These are phyloP conservation scores for Colletotrichum sp. DNA, from an alignment of 2,329 filamentous ascomycete genomes.

Conservation along the genomic window DNA sequence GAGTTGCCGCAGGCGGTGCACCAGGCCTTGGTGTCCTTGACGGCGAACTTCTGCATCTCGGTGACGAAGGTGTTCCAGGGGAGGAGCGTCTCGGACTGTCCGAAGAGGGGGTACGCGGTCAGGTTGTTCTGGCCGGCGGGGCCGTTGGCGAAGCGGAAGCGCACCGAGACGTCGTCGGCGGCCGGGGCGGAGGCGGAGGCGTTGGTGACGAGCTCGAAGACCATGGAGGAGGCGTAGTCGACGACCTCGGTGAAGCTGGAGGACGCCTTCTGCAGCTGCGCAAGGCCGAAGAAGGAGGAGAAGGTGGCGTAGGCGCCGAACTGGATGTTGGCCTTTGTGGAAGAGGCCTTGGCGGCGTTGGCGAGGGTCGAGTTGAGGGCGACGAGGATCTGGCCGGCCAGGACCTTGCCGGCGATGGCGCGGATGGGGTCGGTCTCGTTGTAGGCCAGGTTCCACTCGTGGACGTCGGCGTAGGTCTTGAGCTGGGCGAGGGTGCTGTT, in stretches of 20 bases:
- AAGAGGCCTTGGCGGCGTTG: conserved; percentile 35
- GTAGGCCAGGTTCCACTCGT: conserved; percentile 85
- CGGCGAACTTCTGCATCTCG: conserved; percentile 69
- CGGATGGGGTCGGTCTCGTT: conserved; percentile 73
- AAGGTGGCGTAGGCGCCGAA: conserved; percentile 68
- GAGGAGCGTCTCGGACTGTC: conserved; percentile 58
- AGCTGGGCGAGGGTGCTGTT: conserved; percentile 65
- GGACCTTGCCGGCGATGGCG: conserved; percentile 61
- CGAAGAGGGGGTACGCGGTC: conserved; percentile 62
- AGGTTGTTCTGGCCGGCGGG: conserved; percentile 59
- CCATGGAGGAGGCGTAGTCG: conserved; percentile 85
- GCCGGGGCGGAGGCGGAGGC: conserved; percentile 51
- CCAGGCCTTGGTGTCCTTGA: conserved; percentile 72
- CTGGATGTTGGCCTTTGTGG: conserved; percentile 59
- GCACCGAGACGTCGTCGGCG: conserved; percentile 56
- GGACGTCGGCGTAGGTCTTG: conserved; percentile 74
- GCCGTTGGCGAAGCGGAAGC: conserved; percentile 68
- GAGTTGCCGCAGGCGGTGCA: conserved; percentile 78
- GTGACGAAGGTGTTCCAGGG: conserved; percentile 72
- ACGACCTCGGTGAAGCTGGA: conserved; percentile 75
- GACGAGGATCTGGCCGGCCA: conserved; percentile 60
- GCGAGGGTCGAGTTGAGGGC: conserved; percentile 57
- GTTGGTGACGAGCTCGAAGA: conserved; percentile 73
- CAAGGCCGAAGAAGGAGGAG: conserved; percentile 67
- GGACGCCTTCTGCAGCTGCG: conserved; percentile 54